A percentile compares a stretch with the other conserved stretches of the same genome.
These are phyloP conservation scores for Fusarium xylarioides DNA, from an alignment of 2,329 filamentous ascomycete species.

Conservation along the genomic window DNA sequence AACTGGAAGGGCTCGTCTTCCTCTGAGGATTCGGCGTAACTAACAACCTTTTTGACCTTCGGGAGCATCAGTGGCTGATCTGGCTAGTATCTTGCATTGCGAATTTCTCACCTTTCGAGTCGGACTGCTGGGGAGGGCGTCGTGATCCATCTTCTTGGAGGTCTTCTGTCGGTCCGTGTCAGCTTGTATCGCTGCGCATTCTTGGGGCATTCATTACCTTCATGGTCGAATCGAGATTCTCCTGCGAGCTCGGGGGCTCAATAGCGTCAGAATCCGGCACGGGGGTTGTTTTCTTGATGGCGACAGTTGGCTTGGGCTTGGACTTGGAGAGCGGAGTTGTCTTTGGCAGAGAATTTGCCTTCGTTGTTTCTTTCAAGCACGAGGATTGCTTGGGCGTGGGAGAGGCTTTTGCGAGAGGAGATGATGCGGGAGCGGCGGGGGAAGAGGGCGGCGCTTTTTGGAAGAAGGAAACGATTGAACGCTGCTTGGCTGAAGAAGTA, in stretches of 20 bases:
- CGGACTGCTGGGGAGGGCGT: slow-evolving; percentile 68
- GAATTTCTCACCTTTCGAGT: slow-evolving; percentile 73
- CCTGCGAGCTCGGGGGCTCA: slow-evolving; percentile 73
- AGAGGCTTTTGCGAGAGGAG: slow-evolving; percentile 46
- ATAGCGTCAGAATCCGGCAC: slow-evolving; percentile 82
- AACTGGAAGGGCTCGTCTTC: slow-evolving; percentile 76
- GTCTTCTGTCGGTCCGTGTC: slow-evolving; percentile 53
- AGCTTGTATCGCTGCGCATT: slow-evolving; percentile 42
- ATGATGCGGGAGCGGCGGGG: slow-evolving; percentile 47
- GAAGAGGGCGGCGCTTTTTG: slow-evolving; percentile 52
- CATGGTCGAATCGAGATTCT: slow-evolving; percentile 60
- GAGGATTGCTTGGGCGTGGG: slow-evolving; percentile 46
- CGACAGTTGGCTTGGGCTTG: slow-evolving; percentile 44
- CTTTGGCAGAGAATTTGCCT: slow-evolving; percentile 53
- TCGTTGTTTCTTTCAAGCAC: slow-evolving; percentile 54
- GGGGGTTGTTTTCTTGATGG: slow-evolving; percentile 66
- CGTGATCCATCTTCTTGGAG: slow-evolving; percentile 37
- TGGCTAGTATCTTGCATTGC: too few relatives aligned
- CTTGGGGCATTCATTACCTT: slow-evolving; percentile 27
- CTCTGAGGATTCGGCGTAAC: slow-evolving; percentile 86
- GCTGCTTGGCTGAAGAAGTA: slow-evolving; percentile 52
- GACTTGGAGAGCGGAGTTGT: slow-evolving; percentile 52
- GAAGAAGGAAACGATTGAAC: slow-evolving; percentile 57
- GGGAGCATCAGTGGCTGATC: not conserved
- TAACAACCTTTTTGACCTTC: slow-evolving; percentile 68